These are phyloP conservation scores for Omphalotus guepiniiformis DNA, from an alignment of 768 basidiomycete genomes.

Conservation along the genomic window DNA sequence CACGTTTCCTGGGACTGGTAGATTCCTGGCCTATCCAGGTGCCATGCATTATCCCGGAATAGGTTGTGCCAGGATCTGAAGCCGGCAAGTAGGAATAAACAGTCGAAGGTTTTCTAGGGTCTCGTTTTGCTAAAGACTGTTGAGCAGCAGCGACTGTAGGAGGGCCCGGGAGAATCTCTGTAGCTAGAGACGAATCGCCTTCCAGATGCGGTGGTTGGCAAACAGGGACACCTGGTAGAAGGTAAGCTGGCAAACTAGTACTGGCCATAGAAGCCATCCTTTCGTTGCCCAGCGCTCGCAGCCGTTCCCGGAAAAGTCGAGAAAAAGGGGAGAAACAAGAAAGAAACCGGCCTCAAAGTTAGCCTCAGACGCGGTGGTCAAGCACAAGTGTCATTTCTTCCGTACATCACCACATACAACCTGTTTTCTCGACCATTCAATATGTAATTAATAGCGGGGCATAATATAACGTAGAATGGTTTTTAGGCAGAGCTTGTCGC, in stretches of 20 bases:
- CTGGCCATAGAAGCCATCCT: slow-evolving; percentile 70
- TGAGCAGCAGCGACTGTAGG: slow-evolving; percentile 70
- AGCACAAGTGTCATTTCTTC: slow-evolving; percentile 5
- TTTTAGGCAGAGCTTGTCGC: too few relatives aligned
- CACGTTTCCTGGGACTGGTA: slow-evolving; percentile 65
- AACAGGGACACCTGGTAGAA: slow-evolving; percentile 69
- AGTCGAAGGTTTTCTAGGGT: slow-evolving; percentile 71
- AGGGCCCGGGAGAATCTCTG: slow-evolving; percentile 87
- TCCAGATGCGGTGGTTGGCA: slow-evolving; percentile 79
- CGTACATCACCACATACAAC: neutral
- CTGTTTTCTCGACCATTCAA: neutral
- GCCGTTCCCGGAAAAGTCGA: neutral
- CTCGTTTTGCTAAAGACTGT: slow-evolving; percentile 70
- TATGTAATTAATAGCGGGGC: too few relatives aligned
- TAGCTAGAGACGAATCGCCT: slow-evolving; percentile 77
- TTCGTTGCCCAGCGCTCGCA: neutral
- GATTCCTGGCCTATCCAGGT: slow-evolving; percentile 60
- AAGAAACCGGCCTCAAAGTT: neutral
- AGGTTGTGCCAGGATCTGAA: slow-evolving; percentile 86
- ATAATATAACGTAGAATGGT: too few relatives aligned
- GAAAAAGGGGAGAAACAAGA: neutral
- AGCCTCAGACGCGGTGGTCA: slow-evolving; percentile 7
- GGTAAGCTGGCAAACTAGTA: slow-evolving; percentile 60
- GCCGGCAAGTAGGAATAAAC: slow-evolving; percentile 76
- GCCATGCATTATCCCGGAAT: slow-evolving; percentile 69